A percentile compares a stretch with the other conserved stretches of the same genome.
Conservation (phyloP, 2,329 filamentous ascomycete genomes). For the Neofusicoccum parvum region DNA sequence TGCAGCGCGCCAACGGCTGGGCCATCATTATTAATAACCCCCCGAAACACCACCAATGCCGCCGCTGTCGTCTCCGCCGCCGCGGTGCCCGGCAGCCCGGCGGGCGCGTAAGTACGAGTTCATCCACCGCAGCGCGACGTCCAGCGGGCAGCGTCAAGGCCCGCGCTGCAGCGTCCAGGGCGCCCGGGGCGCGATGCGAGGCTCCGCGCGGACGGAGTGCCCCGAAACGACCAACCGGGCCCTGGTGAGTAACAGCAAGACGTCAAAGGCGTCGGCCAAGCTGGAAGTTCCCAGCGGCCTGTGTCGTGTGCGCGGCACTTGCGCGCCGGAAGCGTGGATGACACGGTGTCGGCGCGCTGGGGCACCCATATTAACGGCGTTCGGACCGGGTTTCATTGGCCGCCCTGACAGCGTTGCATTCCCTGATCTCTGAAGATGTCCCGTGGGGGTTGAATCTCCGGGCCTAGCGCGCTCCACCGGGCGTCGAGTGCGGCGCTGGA, state of each 20-base stretch:
- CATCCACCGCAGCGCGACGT: no score
- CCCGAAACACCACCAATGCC: neutral
- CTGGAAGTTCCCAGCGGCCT: slow-evolving; percentile 4
- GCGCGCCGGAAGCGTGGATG: neutral
- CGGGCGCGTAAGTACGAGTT: no score
- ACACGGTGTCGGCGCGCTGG: neutral
- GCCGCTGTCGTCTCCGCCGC: neutral
- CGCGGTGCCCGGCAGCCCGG: neutral
- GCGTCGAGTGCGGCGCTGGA: neutral
- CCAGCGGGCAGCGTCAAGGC: no score
- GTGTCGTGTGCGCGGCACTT: neutral
- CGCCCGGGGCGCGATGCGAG: neutral
- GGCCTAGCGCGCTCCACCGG: slow-evolving; percentile 10
- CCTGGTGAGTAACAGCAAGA: neutral
- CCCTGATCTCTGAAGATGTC: slow-evolving; percentile 18
- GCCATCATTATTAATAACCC: slow-evolving; percentile 10
- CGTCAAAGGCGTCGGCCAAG: slow-evolving; percentile 12
- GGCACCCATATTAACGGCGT: neutral
- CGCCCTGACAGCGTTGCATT: slow-evolving; percentile 4
- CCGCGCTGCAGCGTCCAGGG: neutral
- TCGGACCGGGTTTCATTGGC: neutral
- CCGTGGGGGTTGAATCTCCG: slow-evolving; percentile 3
- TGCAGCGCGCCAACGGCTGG: neutral
- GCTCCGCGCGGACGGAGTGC: neutral
- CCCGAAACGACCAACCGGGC: neutral